A percentile compares a stretch with the other conserved stretches of the same genome.
Evolutionary conservation across 1,284 basidiomycete species (phyloP).

Genomic region (Ganoderma boninense): DNA sequence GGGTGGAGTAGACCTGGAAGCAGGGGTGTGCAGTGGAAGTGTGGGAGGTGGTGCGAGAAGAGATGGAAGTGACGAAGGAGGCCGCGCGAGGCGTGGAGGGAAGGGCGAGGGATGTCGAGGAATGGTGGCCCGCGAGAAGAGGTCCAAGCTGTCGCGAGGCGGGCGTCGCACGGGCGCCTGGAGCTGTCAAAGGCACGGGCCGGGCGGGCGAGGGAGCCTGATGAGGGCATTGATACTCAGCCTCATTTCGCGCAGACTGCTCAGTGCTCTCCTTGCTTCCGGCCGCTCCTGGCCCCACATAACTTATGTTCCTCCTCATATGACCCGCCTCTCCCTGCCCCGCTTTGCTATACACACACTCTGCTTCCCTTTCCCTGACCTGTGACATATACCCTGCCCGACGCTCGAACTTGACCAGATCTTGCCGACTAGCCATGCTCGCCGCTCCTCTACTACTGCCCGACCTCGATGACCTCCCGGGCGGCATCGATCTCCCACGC

Average conservation of each 20-base stretch:
- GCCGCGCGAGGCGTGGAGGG: conserved; percentile 3
- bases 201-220: background rate
- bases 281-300: conserved; percentile 8
- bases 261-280: background rate
- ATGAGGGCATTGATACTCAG: background rate
- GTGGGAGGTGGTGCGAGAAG: background rate
- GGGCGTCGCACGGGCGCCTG: background rate
- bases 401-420: background rate
- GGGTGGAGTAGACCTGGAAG: background rate
- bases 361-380: background rate
- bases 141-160: background rate
- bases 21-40: background rate
- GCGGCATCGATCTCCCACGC: conserved; percentile 57
- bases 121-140: background rate
- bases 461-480: conserved; percentile 35
- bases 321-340: background rate
- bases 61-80: background rate
- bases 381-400: background rate
- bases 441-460: conserved; percentile 18
- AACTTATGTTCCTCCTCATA: conserved; percentile 18
- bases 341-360: conserved; percentile 4
- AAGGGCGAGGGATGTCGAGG: background rate
- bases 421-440: conserved; percentile 25
- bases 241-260: background rate
- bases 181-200: background rate